A percentile compares a stretch with the other conserved stretches of the same genome.
These are phyloP conservation scores for Blastobotrys serpentis DNA, from an alignment of 1,139 yeast species.

Conservation along the genomic window DNA sequence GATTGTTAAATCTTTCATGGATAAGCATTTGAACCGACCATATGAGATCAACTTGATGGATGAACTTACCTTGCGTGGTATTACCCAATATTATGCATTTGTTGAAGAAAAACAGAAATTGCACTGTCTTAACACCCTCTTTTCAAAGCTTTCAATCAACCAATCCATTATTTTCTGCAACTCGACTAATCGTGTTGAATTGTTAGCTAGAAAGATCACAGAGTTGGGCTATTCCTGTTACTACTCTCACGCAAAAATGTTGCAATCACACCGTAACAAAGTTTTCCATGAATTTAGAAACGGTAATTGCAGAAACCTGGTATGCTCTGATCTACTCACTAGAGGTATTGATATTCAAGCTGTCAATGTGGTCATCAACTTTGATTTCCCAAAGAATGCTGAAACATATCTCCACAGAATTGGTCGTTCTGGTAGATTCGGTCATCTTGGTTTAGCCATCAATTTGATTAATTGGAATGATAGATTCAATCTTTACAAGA, in stretches of 20 bases:
- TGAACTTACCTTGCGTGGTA: slow-evolving; percentile 92
- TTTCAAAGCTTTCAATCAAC: slow-evolving; percentile 90
- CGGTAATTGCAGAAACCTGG: slow-evolving; percentile 95
- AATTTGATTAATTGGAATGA: slow-evolving; percentile 97
- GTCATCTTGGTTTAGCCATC: slow-evolving; percentile 96
- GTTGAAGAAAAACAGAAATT: slow-evolving; percentile 95
- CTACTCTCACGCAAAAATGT: slow-evolving; percentile 97
- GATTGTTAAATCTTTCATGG: slow-evolving; percentile 91
- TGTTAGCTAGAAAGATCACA: slow-evolving; percentile 91
- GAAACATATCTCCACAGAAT: slow-evolving; percentile 97
- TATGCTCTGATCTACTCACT: slow-evolving; percentile 92
- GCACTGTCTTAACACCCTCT: slow-evolving; percentile 91
- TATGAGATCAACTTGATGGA: slow-evolving; percentile 97
- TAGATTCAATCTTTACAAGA: slow-evolving; percentile 86
- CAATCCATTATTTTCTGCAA: slow-evolving; percentile 96
- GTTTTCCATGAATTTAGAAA: slow-evolving; percentile 98
- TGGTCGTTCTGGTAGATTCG: slow-evolving; percentile 99
- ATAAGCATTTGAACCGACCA: slow-evolving; percentile 83
- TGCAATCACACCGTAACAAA: slow-evolving; percentile 94
- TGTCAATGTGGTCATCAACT: slow-evolving; percentile 94
- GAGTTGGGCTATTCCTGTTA: slow-evolving; percentile 96
- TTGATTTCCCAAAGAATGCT: slow-evolving; percentile 97
- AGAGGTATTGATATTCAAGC: slow-evolving; percentile 99
- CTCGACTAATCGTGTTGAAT: slow-evolving; percentile 93
- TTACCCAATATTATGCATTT: slow-evolving; percentile 94